Evolutionary conservation across 257 asterid species (phyloP), one percentile per base, ranked within the genome.

Genomic region (Eucommia ulmoides): DNA sequence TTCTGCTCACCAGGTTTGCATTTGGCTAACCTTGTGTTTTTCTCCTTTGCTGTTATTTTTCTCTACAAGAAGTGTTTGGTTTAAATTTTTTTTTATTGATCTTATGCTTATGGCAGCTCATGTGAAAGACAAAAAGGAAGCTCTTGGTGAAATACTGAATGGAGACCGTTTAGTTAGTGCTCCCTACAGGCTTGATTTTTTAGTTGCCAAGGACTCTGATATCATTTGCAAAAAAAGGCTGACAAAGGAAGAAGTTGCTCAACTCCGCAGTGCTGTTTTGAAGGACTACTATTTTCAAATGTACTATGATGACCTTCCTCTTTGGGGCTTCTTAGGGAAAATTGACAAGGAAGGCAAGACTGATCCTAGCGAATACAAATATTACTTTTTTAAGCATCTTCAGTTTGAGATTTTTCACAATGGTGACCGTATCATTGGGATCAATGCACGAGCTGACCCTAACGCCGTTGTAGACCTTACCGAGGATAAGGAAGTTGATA

Each of bases 1-100:
- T 74, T 74, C 59, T 74, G 81, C 58, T 45, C 61, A 29, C 78
- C 81, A 64, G 81, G 81, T 70, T 49, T 47, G 19, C 19, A 21
- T 0, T 9, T 29, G 11, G n/a, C 23, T 23, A 33, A 11, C 20
- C 22, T 8, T 50, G 15, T 52, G 23, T 3, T 22, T 20, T 18
- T 51, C 14, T 6, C 20, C 10, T 18, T 42, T 42, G 20, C 38
- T 10, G 44, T 35, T 19, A 22, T 24, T 23, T 51, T 20, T 14
- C 10, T 56, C 25, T 5, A 2, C n/a, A n/a, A n/a, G n/a, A 2
- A 23, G 18, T 24, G 19, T 18, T 19, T 15, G 17, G 42, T 9
- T 15, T 22, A 23, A 19, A 26, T 24, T 20, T 21, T 53, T 38
- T 15, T 23, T 44, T 17, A 18, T 17, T 64, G 47, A 18, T 53